A percentile compares a stretch with the other conserved stretches of the same genome.
phyloP scores from a whole-genome alignment of 2,329 filamentous ascomycete genomes.

The Cladophialophora immunda region DNA sequence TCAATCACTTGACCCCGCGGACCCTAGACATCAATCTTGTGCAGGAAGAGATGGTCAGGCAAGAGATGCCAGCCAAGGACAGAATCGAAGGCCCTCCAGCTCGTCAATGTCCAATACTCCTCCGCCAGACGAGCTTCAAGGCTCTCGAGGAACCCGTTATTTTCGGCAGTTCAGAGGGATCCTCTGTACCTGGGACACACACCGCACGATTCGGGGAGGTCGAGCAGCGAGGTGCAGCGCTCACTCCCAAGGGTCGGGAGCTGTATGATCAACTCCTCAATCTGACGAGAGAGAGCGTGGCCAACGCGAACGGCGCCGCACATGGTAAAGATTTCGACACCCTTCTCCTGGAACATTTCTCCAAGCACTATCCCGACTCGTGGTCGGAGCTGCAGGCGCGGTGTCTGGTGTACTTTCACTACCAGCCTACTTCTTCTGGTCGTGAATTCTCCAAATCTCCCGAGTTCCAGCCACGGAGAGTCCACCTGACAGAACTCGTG shows the following conservation, averaged over 20 bases:
- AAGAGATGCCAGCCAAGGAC: slow-evolving; percentile 57
- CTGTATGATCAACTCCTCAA: slow-evolving; percentile 52
- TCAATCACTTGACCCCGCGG: slow-evolving; percentile 64
- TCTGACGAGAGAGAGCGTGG: slow-evolving; percentile 45
- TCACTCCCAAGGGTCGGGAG: slow-evolving; percentile 56
- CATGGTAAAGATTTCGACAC: too few species aligned
- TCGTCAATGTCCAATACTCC: slow-evolving; percentile 56
- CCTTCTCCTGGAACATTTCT: too few species aligned
- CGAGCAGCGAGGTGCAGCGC: slow-evolving; percentile 61
- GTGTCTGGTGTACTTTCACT: slow-evolving; percentile 53
- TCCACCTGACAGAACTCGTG: slow-evolving; percentile 46
- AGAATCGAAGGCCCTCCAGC: slow-evolving; percentile 62
- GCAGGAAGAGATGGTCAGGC: slow-evolving; percentile 53
- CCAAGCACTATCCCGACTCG: slow-evolving; percentile 51
- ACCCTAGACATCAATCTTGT: slow-evolving; percentile 59
- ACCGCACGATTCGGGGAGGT: slow-evolving; percentile 63
- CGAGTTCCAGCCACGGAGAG: too few species aligned
- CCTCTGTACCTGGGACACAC: slow-evolving; percentile 50
- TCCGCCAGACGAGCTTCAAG: slow-evolving; percentile 64
- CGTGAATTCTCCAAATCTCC: too few species aligned
- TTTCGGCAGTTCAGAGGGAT: slow-evolving; percentile 46
- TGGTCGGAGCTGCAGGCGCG: slow-evolving; percentile 49
- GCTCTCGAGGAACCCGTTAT: slow-evolving; percentile 59
- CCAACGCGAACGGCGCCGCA: background rate
- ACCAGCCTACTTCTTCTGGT: too few species aligned